Evolutionary conservation across 495 filamentous ascomycete species (phyloP).

Genomic region (Lasiosphaeris hirsuta): DNA sequence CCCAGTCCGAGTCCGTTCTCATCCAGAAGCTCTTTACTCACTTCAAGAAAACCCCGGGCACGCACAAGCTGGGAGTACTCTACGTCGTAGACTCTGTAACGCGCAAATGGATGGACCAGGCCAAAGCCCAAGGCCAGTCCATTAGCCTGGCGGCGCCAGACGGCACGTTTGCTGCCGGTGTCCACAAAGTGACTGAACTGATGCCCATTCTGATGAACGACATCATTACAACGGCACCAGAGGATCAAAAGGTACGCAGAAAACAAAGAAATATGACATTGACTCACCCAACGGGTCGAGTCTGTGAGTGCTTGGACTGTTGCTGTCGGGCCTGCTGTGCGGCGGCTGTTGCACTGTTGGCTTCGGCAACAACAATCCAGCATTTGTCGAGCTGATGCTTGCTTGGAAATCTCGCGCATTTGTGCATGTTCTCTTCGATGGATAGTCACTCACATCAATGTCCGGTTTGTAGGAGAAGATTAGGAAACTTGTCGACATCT

Average conservation of each 20-base stretch:
- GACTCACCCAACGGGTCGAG: not conserved
- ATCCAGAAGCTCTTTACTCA: slow-evolving; percentile 95
- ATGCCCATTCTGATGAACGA: slow-evolving; percentile 93
- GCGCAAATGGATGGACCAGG: slow-evolving; percentile 95
- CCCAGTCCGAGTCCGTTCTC: slow-evolving; percentile 88
- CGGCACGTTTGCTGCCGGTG: slow-evolving; percentile 91
- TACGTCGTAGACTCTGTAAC: slow-evolving; percentile 99
- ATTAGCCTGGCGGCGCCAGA: slow-evolving; percentile 72
- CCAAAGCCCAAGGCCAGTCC: slow-evolving; percentile 77
- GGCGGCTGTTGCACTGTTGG: no score
- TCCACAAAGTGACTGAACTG: slow-evolving; percentile 93
- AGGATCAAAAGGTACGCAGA: slow-evolving; percentile 96
- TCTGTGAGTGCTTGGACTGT: not conserved
- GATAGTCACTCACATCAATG: slow-evolving; percentile 40
- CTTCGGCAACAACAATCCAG: no score
- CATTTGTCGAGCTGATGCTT: no score
- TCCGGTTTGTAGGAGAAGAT: slow-evolving; percentile 79
- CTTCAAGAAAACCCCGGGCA: slow-evolving; percentile 91
- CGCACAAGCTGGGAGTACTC: slow-evolving; percentile 97
- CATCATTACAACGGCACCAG: slow-evolving; percentile 81
- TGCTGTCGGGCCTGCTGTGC: not conserved
- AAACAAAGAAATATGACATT: slow-evolving; percentile 10
- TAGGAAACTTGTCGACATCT: slow-evolving; percentile 93
- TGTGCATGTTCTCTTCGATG: not conserved
- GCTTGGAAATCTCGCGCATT: no score